Conservation (phyloP, 768 basidiomycete species). For the Hericium alpestre region DNA sequence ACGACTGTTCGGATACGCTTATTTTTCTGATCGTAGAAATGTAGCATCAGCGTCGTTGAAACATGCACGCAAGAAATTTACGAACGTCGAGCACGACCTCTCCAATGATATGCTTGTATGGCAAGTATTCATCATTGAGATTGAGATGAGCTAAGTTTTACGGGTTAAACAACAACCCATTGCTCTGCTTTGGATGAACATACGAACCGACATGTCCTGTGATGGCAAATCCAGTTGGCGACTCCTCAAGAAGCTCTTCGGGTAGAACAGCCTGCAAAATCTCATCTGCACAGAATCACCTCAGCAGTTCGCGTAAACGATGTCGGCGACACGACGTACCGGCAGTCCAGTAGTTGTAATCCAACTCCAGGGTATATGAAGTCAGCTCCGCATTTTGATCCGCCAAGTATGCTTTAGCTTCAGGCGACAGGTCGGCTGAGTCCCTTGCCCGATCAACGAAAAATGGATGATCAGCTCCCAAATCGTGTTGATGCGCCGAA, state of each 20-base stretch:
- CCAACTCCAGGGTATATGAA: constrained; percentile 50
- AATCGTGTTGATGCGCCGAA: too few relatives aligned
- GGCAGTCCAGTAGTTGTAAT: constrained; percentile 84
- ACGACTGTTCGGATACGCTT: constrained; percentile 75
- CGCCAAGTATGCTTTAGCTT: constrained; percentile 44
- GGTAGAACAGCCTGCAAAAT: constrained; percentile 78
- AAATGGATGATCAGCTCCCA: too few relatives aligned
- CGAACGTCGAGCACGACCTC: constrained; percentile 85
- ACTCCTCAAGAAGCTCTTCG: constrained; percentile 60
- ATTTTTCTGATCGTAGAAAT: constrained; percentile 60
- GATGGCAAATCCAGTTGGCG: constrained; percentile 79
- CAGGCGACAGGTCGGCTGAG: constrained; percentile 58
- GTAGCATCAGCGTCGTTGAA: neutral
- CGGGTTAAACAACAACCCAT: neutral
- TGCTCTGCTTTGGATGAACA: constrained; percentile 1
- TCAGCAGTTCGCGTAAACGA: neutral
- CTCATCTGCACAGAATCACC: constrained; percentile 48
- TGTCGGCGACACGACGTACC: constrained; percentile 32
- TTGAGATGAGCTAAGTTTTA: constrained; percentile 72
- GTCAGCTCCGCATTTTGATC: constrained; percentile 47
- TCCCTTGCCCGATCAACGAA: constrained; percentile 20
- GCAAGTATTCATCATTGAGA: constrained; percentile 80
- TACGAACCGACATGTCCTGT: constrained; percentile 82
- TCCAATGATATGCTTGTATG: constrained; percentile 85
- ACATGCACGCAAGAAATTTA: constrained; percentile 1